These are phyloP conservation scores for Aureobasidium sp. DNA, from an alignment of 2,329 filamentous ascomycete genomes.

Conservation along the genomic window DNA sequence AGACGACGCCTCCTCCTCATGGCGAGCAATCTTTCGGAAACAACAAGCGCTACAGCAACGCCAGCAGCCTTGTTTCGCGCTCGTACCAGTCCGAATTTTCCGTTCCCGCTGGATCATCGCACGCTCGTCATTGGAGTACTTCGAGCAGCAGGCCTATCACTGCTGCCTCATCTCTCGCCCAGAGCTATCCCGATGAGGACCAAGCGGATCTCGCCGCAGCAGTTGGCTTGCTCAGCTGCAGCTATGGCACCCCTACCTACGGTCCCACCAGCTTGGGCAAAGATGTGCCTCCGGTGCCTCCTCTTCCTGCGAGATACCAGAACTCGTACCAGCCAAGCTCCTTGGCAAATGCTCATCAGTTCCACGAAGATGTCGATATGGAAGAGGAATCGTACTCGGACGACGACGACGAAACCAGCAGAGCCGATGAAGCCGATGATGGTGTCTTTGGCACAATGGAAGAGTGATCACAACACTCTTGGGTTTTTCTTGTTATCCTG, in stretches of 20 bases:
- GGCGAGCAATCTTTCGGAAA: slow-evolving; percentile 48
- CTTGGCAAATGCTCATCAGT: slow-evolving; percentile 17
- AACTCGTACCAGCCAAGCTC: slow-evolving; percentile 30
- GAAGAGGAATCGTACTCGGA: slow-evolving; percentile 34
- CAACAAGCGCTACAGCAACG: slow-evolving; percentile 40
- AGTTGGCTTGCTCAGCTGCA: slow-evolving; percentile 83
- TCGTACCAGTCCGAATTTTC: slow-evolving; percentile 60
- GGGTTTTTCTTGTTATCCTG: not conserved
- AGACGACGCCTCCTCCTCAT: slow-evolving; percentile 85
- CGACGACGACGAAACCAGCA: slow-evolving; percentile 44
- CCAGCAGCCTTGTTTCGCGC: slow-evolving; percentile 51
- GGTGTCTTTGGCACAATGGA: slow-evolving; percentile 97
- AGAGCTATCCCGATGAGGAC: slow-evolving; percentile 70
- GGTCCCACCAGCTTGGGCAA: slow-evolving; percentile 55
- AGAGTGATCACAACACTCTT: slow-evolving; percentile 47
- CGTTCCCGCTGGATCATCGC: slow-evolving; percentile 38
- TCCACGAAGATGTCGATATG: slow-evolving; percentile 40
- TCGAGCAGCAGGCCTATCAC: slow-evolving; percentile 66
- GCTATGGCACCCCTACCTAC: slow-evolving; percentile 72
- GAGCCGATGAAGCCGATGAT: slow-evolving; percentile 80
- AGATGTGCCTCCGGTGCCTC: slow-evolving; percentile 81
- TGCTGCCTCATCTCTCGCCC: slow-evolving; percentile 51
- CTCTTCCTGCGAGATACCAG: slow-evolving; percentile 73
- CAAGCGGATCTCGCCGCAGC: slow-evolving; percentile 84
- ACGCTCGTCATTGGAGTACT: slow-evolving; percentile 58